Base-by-base conservation (phyloP, 495 filamentous ascomycete species). In the Parmelia sp. region DNA sequence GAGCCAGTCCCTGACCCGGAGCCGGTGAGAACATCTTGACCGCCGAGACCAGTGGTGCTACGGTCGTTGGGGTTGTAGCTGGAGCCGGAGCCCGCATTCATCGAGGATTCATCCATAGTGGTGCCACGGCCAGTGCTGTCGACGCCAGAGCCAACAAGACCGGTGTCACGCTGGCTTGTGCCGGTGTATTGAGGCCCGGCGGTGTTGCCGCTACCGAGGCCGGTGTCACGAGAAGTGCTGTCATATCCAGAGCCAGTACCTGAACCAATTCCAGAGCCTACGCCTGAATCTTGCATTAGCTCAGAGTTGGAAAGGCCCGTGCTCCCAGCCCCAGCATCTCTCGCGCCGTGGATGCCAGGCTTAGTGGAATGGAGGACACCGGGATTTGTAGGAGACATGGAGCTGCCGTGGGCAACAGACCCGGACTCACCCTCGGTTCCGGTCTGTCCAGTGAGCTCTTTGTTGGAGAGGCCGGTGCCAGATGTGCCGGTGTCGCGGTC, bases 171-270 rank as follows among this genome's bases (percentile, higher is more conserved):
- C 76, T 85, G 82, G 60, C 74, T 62, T 33, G 79, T 61, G 67
- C 84, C 79, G 55, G 76, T 81, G 62, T 71, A 74, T 73, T 86
- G 81, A 15, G 80, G 79, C 15, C 83, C 83, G n/a, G 78, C 75
- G 0, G 74, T 84, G 61, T 76, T 73, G 47, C 74, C 66, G 29
- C 68, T 70, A 59, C 35, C 44, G 6, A 62, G 33, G 9, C 69
- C 47, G 37, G 53, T 69, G 36, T 57, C 66, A 11, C 59, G 65
- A 40, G 66, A 60, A 25, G 65, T 65, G 33, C 37, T 58, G 45
- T 60, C 53, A 31, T 60, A 61, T 14, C 63, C 62, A 53, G 60
- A 36, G 27, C 57, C 65, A 42, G 64, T 65, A 7, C 63, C 31
- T 36, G 57, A 60, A 8, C 25, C 37, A 25, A 58, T 40, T 19